phyloP scores from a whole-genome alignment of 2,329 filamentous ascomycete genomes.

The Trichoderma harzianum region DNA sequence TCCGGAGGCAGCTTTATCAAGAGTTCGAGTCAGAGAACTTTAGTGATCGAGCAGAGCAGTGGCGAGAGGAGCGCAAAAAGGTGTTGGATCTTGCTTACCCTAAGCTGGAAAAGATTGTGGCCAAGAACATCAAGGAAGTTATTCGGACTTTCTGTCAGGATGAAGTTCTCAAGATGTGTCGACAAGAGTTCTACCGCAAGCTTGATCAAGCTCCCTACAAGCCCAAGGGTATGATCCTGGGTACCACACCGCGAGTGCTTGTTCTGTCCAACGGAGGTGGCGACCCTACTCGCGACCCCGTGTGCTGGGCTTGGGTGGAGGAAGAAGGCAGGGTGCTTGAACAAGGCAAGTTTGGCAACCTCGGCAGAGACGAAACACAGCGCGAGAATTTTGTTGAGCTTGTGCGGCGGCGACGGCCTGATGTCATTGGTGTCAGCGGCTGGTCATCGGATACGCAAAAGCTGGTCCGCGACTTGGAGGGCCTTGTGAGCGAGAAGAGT shows the following conservation, averaged over 20 bases:
- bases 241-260: slow-evolving; percentile 82
- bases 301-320: slow-evolving; percentile 89
- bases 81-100: slow-evolving; percentile 76
- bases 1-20: slow-evolving; percentile 71
- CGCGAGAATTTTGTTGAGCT: slow-evolving; percentile 72
- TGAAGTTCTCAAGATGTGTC: slow-evolving; percentile 79
- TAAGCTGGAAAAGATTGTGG: slow-evolving; percentile 79
- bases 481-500: slow-evolving; percentile 72
- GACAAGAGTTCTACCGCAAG: slow-evolving; percentile 83
- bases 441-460: slow-evolving; percentile 84
- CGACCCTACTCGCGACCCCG: slow-evolving; percentile 68
- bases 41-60: slow-evolving; percentile 89
- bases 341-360: slow-evolving; percentile 79
- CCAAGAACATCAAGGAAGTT: slow-evolving; percentile 91
- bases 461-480: slow-evolving; percentile 76
- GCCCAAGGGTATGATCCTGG: slow-evolving; percentile 85
- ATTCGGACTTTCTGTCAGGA: slow-evolving; percentile 93
- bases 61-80: slow-evolving; percentile 85
- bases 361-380: slow-evolving; percentile 66
- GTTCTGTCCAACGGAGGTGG: slow-evolving; percentile 83
- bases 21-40: slow-evolving; percentile 94
- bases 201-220: slow-evolving; percentile 96
- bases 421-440: slow-evolving; percentile 86
- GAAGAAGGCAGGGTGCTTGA: slow-evolving; percentile 88
- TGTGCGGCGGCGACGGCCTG: slow-evolving; percentile 74